These are phyloP conservation scores for Linum usitatissimum DNA, from an alignment of 345 rosid genomes.

Conservation along the genomic window DNA sequence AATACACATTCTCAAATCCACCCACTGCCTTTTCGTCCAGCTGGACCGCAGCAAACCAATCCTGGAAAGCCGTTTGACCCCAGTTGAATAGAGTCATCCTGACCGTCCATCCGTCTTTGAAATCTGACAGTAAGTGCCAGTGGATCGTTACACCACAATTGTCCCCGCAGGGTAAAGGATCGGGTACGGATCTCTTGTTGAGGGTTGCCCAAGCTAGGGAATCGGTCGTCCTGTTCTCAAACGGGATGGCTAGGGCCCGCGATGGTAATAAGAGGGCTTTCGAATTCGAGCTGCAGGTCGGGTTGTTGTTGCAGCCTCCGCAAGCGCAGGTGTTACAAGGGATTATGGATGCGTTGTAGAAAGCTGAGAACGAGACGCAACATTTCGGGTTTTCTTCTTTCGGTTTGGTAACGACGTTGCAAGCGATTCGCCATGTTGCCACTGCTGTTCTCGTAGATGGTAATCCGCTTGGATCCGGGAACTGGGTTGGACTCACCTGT, in stretches of 20 bases:
- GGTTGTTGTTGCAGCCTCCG: conserved; percentile 22
- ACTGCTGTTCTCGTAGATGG: conserved; percentile 25
- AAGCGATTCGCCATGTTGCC: conserved; percentile 47
- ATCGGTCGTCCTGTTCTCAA: conserved; percentile 30
- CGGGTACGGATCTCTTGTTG: conserved; percentile 14
- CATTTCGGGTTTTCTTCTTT: conserved; percentile 24
- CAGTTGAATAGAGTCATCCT: conserved; percentile 37
- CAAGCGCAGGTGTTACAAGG: conserved; percentile 54
- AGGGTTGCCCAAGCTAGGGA: conserved; percentile 29
- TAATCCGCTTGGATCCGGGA: conserved; percentile 31
- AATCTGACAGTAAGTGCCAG: conserved; percentile 34
- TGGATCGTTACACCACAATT: conserved; percentile 35
- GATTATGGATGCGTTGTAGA: conserved; percentile 35
- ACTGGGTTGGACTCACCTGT: conserved; percentile 27
- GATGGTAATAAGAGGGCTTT: conserved; percentile 34
- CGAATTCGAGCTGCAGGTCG: conserved; percentile 25
- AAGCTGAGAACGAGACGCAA: conserved; percentile 53
- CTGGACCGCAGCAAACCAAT: conserved; percentile 33
- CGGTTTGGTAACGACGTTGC: conserved; percentile 34
- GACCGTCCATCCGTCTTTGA: conserved; percentile 27
- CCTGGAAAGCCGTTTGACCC: conserved; percentile 18
- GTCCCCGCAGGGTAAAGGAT: conserved; percentile 33
- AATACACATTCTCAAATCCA: conserved; percentile 32
- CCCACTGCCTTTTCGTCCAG: conserved; percentile 20
- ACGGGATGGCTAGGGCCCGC: conserved; percentile 30